phyloP scores from a whole-genome alignment of 352 stramenopile genomes.

The Globisporangium emineosum region DNA sequence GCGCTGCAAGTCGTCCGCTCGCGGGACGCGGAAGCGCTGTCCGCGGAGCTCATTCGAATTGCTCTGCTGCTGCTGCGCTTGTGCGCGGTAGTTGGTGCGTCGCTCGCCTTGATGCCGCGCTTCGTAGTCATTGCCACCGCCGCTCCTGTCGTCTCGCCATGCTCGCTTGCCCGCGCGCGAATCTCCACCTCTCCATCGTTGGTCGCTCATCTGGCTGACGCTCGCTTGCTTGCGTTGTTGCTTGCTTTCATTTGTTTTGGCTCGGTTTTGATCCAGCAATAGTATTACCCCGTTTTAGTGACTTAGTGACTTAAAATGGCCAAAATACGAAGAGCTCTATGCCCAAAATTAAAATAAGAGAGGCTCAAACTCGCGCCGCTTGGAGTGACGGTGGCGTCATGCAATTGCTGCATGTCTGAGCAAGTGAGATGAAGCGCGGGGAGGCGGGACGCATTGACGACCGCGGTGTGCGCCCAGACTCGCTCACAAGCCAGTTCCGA shows the following conservation, averaged over 20 bases:
- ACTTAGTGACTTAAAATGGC: background rate
- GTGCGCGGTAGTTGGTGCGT: background rate
- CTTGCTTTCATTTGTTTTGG: background rate
- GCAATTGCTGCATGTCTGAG: background rate
- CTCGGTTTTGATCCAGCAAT: background rate
- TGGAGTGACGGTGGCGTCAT: background rate
- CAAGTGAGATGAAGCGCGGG: background rate
- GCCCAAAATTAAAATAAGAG: background rate
- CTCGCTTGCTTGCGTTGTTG: too few species aligned
- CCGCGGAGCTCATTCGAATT: slow-evolving; percentile 5
- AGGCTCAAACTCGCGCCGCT: background rate
- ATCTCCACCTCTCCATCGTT: background rate
- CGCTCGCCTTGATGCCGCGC: background rate
- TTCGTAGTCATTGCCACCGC: background rate
- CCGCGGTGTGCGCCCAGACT: slow-evolving; percentile 38
- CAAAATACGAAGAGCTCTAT: too few species aligned
- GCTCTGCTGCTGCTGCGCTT: background rate
- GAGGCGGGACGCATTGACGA: slow-evolving; percentile 18
- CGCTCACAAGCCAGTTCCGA: slow-evolving; percentile 41
- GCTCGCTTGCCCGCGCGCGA: slow-evolving; percentile 8
- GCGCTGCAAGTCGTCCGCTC: slow-evolving; percentile 25
- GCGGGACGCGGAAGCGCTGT: slow-evolving; percentile 21
- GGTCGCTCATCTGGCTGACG: slow-evolving; percentile 5
- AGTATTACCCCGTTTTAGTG: background rate
- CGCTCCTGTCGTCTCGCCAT: slow-evolving; percentile 3